Conservation (phyloP, 768 basidiomycete species). For the Suillus luteus region DNA sequence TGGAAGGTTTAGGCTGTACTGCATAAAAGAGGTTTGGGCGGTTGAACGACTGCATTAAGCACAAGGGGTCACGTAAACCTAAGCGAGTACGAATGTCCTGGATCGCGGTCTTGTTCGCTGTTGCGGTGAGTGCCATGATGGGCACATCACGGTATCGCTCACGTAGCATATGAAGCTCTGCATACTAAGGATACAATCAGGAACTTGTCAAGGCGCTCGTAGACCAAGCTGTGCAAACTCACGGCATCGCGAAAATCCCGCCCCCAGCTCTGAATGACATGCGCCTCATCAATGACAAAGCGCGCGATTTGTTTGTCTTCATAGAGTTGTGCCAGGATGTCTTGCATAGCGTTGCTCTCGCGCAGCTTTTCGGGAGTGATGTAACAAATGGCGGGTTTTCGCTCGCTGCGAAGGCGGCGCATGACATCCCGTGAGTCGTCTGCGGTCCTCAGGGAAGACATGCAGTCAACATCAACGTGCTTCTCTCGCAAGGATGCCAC, state of each 20-base stretch:
- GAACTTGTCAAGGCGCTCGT: background rate
- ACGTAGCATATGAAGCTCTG: constrained; percentile 65
- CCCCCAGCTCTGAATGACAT: constrained; percentile 94
- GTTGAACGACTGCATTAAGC: constrained; percentile 85
- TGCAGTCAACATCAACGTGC: constrained; percentile 67
- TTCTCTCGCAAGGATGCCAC: constrained; percentile 65
- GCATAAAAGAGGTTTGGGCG: constrained; percentile 87
- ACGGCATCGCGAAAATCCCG: constrained; percentile 89
- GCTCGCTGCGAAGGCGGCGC: constrained; percentile 44
- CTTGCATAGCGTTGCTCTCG: constrained; percentile 56
- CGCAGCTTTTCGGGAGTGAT: constrained; percentile 90
- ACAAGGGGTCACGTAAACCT: constrained; percentile 55
- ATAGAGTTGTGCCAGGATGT: constrained; percentile 61
- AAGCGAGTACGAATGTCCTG: constrained; percentile 79
- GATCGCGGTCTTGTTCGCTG: constrained; percentile 78
- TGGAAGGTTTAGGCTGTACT: constrained; percentile 50
- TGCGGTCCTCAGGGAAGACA: constrained; percentile 57
- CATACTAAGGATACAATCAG: constrained; percentile 51
- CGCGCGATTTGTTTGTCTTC: constrained; percentile 63
- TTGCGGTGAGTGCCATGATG: constrained; percentile 96
- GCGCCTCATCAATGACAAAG: constrained; percentile 96
- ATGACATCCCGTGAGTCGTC: constrained; percentile 42
- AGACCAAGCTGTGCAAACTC: constrained; percentile 28
- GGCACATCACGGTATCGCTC: constrained; percentile 77
- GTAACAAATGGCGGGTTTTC: constrained; percentile 74